Conservation (phyloP, 2,329 filamentous ascomycete species). For the Phyllosticta capitalensis region DNA sequence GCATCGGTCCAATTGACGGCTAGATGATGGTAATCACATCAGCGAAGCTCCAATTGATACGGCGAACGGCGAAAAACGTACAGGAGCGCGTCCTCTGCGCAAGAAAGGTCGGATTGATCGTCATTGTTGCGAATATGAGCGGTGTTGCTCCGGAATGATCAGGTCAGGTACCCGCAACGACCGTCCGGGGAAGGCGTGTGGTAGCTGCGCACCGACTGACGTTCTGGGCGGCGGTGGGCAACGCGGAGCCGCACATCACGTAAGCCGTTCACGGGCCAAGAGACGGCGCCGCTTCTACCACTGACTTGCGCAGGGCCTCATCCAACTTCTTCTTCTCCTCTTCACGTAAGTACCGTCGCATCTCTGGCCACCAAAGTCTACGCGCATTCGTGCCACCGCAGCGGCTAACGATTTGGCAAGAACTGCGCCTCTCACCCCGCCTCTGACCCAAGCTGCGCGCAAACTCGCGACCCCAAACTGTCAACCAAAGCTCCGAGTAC, state of each 20-base stretch:
- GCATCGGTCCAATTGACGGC: conserved; percentile 86
- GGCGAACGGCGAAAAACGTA: conserved; percentile 20
- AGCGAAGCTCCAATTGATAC: conserved; percentile 14
- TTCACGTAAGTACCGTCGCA: conserved; percentile 10
- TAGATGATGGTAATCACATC: conserved; percentile 31
- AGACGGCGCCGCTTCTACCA: not conserved
- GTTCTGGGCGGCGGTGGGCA: not conserved
- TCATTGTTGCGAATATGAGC: conserved; percentile 65
- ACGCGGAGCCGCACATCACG: not conserved
- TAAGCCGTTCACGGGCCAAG: not conserved
- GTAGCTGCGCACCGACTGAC: not conserved
- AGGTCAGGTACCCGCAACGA: not conserved
- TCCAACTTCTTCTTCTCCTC: not conserved
- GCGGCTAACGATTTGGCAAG: conserved; percentile 7
- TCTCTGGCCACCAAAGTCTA: not conserved
- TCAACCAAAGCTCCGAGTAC: not conserved
- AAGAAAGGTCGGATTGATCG: conserved; percentile 81
- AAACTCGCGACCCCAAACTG: not conserved
- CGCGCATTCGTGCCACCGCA: not conserved
- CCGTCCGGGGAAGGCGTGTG: not conserved
- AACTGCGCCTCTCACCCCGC: not conserved
- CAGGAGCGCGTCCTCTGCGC: conserved; percentile 48
- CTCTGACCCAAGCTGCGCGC: not conserved
- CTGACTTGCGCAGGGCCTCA: not conserved
- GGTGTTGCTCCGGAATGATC: not conserved